Evolutionary conservation across 768 basidiomycete genomes (phyloP).

Genomic region (Porphyrellus cyaneotinctus): DNA sequence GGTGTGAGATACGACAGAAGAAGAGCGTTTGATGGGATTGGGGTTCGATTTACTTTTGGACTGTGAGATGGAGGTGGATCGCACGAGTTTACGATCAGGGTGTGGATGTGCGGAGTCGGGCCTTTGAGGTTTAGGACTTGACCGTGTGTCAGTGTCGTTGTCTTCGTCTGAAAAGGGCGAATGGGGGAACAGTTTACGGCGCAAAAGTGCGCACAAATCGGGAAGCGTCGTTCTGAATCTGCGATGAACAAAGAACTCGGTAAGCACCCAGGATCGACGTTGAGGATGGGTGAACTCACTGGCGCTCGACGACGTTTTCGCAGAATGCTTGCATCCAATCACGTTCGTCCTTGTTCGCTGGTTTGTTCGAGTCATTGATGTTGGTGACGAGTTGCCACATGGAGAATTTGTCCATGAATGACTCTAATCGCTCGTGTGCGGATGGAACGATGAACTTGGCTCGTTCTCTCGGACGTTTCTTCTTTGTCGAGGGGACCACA

Average conservation of each 20-base stretch:
- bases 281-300: constrained; percentile 38
- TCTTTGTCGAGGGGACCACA: constrained; percentile 30
- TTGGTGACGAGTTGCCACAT: constrained; percentile 63
- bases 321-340: constrained; percentile 79
- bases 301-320: constrained; percentile 59
- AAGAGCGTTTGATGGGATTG: constrained; percentile 23
- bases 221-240: constrained; percentile 58
- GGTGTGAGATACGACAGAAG: constrained; percentile 16
- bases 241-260: background rate
- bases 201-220: constrained; percentile 52
- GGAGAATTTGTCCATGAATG: constrained; percentile 75
- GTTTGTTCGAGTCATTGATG: constrained; percentile 35
- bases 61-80: constrained; percentile 5
- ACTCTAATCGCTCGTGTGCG: constrained; percentile 55
- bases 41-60: constrained; percentile 8
- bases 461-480: constrained; percentile 23
- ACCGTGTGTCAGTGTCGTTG: constrained; percentile 10
- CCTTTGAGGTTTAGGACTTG: constrained; percentile 8
- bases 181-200: constrained; percentile 61
- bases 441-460: constrained; percentile 22
- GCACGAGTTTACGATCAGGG: constrained; percentile 11
- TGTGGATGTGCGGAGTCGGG: background rate
- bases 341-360: constrained; percentile 29
- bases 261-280: background rate
- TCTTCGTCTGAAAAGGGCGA: constrained; percentile 56